Percentiles rank a stretch among this genome's conserved stretches.
Evolutionary conservation across 2,329 filamentous ascomycete species (phyloP).

Genomic region (Teratosphaeria epicoccoides): DNA sequence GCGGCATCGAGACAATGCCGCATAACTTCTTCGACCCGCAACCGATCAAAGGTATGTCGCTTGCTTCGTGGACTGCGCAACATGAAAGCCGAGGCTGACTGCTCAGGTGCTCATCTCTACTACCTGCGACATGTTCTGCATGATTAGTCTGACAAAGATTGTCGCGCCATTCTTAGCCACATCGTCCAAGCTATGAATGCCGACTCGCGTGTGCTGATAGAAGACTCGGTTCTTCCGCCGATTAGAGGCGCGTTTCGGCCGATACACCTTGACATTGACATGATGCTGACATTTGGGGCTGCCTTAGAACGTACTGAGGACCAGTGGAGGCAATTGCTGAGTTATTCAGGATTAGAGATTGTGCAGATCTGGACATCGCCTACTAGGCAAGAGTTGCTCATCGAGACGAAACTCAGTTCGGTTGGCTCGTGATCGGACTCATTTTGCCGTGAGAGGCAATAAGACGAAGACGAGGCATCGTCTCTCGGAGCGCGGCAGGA

Average conservation of each 20-base stretch:
- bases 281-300: conserved; percentile 5
- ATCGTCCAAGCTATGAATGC: conserved; percentile 10
- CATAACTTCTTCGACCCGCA: conserved; percentile 11
- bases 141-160: conserved; percentile 11
- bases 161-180: conserved; percentile 7
- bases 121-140: conserved; percentile 11
- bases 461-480: too few relatives aligned
- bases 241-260: background rate
- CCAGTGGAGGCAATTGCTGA: conserved; percentile 8
- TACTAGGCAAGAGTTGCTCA: background rate
- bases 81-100: background rate
- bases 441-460: too few relatives aligned
- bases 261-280: background rate
- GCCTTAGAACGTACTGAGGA: conserved; percentile 7
- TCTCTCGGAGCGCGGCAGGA: too few relatives aligned
- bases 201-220: conserved; percentile 12
- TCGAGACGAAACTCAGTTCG: background rate
- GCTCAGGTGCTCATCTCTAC: conserved; percentile 14
- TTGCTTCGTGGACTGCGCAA: background rate
- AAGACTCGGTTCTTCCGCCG: conserved; percentile 12
- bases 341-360: conserved; percentile 4
- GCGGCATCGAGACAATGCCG: conserved; percentile 3
- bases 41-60: conserved; percentile 6
- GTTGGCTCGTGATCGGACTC: too few relatives aligned
- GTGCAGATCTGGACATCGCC: conserved; percentile 3